These are phyloP conservation scores for Quercus gilva DNA, from an alignment of 306 rosid species.

Conservation along the genomic window DNA sequence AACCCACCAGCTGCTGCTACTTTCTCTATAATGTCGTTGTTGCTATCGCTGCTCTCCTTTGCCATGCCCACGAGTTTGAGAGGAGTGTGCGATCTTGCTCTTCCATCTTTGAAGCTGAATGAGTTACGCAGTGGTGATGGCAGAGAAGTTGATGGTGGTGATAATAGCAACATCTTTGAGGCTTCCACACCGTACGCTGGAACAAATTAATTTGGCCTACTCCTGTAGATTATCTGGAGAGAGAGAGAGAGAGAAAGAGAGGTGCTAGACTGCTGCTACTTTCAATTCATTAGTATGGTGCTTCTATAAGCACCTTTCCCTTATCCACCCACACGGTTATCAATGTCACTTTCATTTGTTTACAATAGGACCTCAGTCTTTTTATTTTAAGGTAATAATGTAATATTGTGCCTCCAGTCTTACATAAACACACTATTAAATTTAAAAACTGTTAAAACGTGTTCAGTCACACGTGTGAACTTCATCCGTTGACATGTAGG, in stretches of 20 bases:
- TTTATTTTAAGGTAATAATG: no score
- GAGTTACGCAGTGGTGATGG: constrained; percentile 6
- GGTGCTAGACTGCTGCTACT: background rate
- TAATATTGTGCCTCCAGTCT: no score
- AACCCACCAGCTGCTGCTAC: constrained; percentile 72
- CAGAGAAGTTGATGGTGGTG: constrained; percentile 19
- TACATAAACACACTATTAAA: no score
- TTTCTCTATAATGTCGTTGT: constrained; percentile 43
- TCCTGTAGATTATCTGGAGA: background rate
- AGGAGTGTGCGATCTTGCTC: constrained; percentile 8
- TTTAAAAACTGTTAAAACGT: no score
- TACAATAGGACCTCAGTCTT: fast-evolving
- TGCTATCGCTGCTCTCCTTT: constrained; percentile 48
- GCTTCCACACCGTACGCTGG: constrained; percentile 22
- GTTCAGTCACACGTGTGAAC: no score
- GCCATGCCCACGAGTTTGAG: constrained; percentile 56
- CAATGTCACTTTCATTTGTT: no score
- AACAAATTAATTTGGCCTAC: background rate
- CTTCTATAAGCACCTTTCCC: no score
- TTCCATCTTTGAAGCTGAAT: constrained; percentile 8
- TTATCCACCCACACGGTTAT: no score
- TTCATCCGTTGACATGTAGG: no score
- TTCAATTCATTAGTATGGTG: background rate
- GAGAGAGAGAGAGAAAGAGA: background rate
- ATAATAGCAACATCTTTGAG: constrained; percentile 44